These are phyloP conservation scores for Earliella scabrosa DNA, from an alignment of 1,284 basidiomycete species.

Conservation along the genomic window DNA sequence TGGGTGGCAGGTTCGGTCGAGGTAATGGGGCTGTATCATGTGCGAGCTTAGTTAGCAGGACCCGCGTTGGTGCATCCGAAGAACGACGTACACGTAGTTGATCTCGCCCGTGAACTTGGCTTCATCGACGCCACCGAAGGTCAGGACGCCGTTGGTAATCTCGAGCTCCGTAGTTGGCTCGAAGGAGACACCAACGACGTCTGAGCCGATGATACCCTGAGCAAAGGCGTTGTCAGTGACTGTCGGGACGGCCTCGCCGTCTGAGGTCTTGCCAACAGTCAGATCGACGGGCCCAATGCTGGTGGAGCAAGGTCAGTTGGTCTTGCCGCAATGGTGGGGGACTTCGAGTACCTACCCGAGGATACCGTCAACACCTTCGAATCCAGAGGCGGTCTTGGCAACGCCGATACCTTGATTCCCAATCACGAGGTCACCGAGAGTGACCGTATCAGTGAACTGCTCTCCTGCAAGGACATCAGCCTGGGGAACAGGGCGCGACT, in stretches of 20 bases:
- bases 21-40: conserved; percentile 47
- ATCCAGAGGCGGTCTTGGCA: conserved; percentile 42
- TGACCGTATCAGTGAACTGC: conserved; percentile 28
- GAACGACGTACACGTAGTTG: background rate
- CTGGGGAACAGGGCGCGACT: background rate
- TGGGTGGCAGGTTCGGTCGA: conserved; percentile 43
- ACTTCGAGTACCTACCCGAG: conserved; percentile 39
- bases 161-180: conserved; percentile 42
- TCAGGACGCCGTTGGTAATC: background rate
- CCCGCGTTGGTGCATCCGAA: too few species aligned
- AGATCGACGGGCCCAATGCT: conserved; percentile 55
- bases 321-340: too few species aligned
- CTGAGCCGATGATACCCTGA: conserved; percentile 26
- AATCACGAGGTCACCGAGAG: conserved; percentile 24
- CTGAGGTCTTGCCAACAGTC: conserved; percentile 33
- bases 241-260: conserved; percentile 39
- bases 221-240: conserved; percentile 52
- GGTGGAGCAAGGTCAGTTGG: too few species aligned
- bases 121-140: background rate
- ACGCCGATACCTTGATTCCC: conserved; percentile 47
- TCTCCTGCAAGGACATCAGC: conserved; percentile 19
- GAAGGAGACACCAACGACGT: conserved; percentile 54
- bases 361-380: conserved; percentile 51
- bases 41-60: too few species aligned
- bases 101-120: background rate